Percentiles rank a stretch among this genome's conserved stretches.
These are phyloP conservation scores for Dioszegia crocea DNA, from an alignment of 768 basidiomycete species.

Conservation along the genomic window DNA sequence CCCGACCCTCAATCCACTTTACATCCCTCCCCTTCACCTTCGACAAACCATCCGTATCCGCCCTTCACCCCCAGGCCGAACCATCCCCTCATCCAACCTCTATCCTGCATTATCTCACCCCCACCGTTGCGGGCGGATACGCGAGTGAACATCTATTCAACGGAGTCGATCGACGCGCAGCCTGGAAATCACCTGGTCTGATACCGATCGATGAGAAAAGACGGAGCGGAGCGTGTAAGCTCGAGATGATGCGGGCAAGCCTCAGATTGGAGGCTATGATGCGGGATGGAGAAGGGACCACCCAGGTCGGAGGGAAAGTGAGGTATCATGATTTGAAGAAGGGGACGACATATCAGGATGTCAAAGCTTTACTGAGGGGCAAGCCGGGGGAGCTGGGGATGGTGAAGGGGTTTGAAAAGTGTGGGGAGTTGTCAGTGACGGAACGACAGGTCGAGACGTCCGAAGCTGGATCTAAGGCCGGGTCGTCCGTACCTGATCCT, in stretches of 20 bases:
- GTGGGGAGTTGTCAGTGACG: constrained; percentile 10
- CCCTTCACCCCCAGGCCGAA: constrained; percentile 19
- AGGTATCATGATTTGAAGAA: constrained; percentile 27
- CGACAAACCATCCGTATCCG: constrained; percentile 50
- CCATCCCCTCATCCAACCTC: constrained; percentile 32
- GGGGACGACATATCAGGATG: constrained; percentile 22
- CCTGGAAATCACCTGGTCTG: constrained; percentile 28
- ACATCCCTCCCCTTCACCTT: constrained; percentile 62
- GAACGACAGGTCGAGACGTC: neutral
- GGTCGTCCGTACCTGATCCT: too few relatives aligned
- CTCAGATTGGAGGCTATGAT: neutral
- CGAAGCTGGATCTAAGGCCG: too few relatives aligned
- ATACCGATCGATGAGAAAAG: constrained; percentile 17
- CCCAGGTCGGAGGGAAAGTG: neutral
- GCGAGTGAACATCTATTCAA: constrained; percentile 18
- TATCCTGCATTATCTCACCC: constrained; percentile 24
- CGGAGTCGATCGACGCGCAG: constrained; percentile 12
- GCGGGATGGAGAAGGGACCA: neutral
- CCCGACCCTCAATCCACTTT: constrained; percentile 58
- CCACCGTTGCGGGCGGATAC: neutral
- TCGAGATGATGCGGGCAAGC: constrained; percentile 19
- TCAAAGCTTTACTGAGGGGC: constrained; percentile 32
- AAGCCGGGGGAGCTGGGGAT: neutral
- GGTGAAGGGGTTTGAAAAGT: constrained; percentile 8
- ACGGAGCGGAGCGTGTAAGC: constrained; percentile 25